Evolutionary conservation across 1,284 basidiomycete genomes (phyloP), one percentile per base, ranked within the genome.

Genomic region (Leccinum cinnamomeum): DNA sequence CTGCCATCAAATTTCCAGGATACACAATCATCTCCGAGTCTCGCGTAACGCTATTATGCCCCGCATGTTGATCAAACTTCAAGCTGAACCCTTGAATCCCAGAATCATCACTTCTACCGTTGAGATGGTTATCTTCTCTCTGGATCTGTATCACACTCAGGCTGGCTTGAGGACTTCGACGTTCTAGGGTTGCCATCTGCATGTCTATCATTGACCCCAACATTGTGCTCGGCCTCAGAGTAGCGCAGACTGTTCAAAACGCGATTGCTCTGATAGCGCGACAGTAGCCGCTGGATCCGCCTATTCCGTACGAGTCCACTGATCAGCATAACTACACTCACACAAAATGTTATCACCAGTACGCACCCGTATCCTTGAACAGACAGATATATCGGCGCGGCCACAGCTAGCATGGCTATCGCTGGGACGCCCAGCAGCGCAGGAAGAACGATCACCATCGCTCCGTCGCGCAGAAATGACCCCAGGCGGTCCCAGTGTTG

Each of bases 401-500:
- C 18, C 20, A 57, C 57, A 3, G 62, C 58, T 3, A 71, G 59
- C 39, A 67, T 8, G 3, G 59, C 69, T 12, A 73, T 28, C 0
- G 44, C 50, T 0, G 72, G 64, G 18, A 70, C 50, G 3, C 68
- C 71, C 1, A 74, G 58, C 6, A 67, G 1, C 1, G 37, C 60
- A 3, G 68, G 60, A 6, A 74, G 57, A 53, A 64, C 20, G 5
- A 55, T 60, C 2, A 67, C 33, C 4, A 69, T 60, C 2, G 53
- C 5, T 12, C 37, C 39, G 14, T 61, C 12, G 12, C 61, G 30
- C 14, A 72, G 20, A 12, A 60, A 3, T 3, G 41, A 48, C 7
- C 39, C 18, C 12, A 72, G 64, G 12, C 62, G 62, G 23, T 63
- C 14, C 68, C 68, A 67, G 14, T 72, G 68, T 4, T n/a, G 12